Conservation (phyloP, 441 rosid genomes). For the Gossypium lobatum region DNA sequence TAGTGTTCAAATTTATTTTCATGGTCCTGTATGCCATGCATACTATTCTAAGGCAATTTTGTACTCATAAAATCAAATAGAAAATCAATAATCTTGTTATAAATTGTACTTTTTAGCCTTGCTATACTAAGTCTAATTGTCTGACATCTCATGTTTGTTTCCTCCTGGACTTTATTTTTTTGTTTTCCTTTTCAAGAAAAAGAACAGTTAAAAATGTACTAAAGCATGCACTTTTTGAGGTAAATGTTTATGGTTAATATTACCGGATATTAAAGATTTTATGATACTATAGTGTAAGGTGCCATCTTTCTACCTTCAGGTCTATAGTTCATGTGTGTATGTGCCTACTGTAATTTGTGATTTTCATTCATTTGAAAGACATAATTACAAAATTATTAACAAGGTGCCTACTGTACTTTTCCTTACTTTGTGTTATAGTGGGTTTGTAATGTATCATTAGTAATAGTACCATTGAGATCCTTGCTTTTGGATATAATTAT, state of each 20-base stretch:
- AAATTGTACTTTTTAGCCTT: not conserved
- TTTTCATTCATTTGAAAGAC: not conserved
- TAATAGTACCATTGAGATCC: not conserved
- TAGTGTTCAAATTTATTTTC: not conserved
- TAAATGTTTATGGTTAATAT: slow-evolving; percentile 6
- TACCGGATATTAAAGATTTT: not conserved
- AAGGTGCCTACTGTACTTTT: not conserved
- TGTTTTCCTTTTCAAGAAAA: not conserved
- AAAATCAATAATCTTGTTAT: not conserved
- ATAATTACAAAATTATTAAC: not conserved
- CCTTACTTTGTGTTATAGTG: not conserved
- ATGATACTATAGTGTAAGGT: not conserved
- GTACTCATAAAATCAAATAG: not conserved
- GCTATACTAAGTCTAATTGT: not conserved
- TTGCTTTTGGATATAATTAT: slow-evolving; percentile 1
- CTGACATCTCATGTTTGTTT: not conserved
- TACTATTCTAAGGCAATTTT: not conserved
- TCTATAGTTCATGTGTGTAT: not conserved
- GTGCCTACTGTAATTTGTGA: not conserved
- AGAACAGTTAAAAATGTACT: not conserved
- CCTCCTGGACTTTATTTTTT: not conserved
- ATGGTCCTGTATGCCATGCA: not conserved
- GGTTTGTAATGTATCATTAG: slow-evolving; percentile 3
- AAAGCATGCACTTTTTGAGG: not conserved
- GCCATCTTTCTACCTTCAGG: not conserved